Conservation (phyloP, 2,329 filamentous ascomycete genomes). For the Hymenoscyphus albidus region DNA sequence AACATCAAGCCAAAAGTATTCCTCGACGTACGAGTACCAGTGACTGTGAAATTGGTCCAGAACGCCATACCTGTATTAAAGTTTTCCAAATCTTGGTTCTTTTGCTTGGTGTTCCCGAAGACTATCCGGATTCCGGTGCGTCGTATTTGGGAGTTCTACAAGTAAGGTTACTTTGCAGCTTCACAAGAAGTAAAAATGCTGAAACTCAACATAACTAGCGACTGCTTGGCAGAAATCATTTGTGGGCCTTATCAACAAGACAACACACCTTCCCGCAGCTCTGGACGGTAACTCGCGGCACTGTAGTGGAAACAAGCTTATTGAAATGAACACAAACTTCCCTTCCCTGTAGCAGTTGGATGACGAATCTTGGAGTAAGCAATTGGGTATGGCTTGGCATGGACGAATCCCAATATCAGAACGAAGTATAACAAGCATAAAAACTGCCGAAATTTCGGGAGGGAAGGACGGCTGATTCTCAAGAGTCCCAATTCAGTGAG, state of each 20-base stretch:
- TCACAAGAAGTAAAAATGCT: too few species aligned
- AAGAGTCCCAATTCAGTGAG: not conserved
- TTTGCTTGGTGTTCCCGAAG: too few species aligned
- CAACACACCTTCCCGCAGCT: not conserved
- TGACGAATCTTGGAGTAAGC: slow-evolving; percentile 1
- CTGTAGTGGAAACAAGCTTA: not conserved
- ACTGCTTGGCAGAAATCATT: not conserved
- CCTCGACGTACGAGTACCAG: too few species aligned
- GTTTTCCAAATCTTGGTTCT: too few species aligned
- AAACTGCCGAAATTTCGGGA: not conserved
- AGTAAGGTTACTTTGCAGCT: too few species aligned
- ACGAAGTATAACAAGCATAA: not conserved
- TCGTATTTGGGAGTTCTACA: too few species aligned
- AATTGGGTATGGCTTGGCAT: not conserved
- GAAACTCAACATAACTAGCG: not conserved
- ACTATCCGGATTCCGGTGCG: too few species aligned
- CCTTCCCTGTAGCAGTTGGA: not conserved
- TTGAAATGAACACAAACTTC: not conserved
- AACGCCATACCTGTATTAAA: too few species aligned
- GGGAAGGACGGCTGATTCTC: not conserved
- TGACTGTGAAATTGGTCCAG: too few species aligned
- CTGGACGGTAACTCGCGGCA: not conserved
- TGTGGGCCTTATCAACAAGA: not conserved
- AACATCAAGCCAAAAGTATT: too few species aligned
- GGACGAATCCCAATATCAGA: not conserved